These are phyloP conservation scores for Diplodia scrobiculata DNA, from an alignment of 2,329 filamentous ascomycete genomes.

Conservation along the genomic window DNA sequence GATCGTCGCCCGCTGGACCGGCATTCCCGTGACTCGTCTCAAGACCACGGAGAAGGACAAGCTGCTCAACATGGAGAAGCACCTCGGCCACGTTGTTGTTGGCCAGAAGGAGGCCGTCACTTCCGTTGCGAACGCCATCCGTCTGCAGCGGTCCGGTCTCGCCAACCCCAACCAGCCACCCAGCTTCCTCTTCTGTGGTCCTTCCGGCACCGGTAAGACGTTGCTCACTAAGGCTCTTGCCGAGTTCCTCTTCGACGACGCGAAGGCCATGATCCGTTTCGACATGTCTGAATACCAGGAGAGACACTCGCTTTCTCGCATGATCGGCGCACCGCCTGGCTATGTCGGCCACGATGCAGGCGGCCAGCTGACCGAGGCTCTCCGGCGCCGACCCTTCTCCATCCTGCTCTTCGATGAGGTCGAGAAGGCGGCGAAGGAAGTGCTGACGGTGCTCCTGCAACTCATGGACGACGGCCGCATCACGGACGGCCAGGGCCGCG, in stretches of 20 bases:
- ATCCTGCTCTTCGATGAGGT: slow-evolving; percentile 98
- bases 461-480: slow-evolving; percentile 99
- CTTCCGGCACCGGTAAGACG: slow-evolving; percentile 97
- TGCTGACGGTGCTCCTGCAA: slow-evolving; percentile 94
- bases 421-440: slow-evolving; percentile 97
- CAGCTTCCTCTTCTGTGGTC: slow-evolving; percentile 98
- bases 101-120: slow-evolving; percentile 92
- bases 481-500: slow-evolving; percentile 92
- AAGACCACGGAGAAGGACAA: slow-evolving; percentile 98
- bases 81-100: slow-evolving; percentile 79
- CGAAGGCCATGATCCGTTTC: slow-evolving; percentile 97
- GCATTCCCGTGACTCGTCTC: slow-evolving; percentile 91
- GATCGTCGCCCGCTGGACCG: slow-evolving; percentile 96
- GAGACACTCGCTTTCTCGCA: slow-evolving; percentile 88
- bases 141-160: slow-evolving; percentile 90
- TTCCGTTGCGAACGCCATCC: slow-evolving; percentile 93
- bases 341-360: slow-evolving; percentile 97
- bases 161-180: slow-evolving; percentile 95
- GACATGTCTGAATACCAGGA: slow-evolving; percentile 99
- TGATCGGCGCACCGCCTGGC: slow-evolving; percentile 96
- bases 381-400: slow-evolving; percentile 93
- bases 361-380: slow-evolving; percentile 90
- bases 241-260: slow-evolving; percentile 96
- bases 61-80: slow-evolving; percentile 93
- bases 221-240: slow-evolving; percentile 94